These are phyloP conservation scores for Globisporangium nagaii DNA, from an alignment of 352 stramenopile genomes.

Conservation along the genomic window DNA sequence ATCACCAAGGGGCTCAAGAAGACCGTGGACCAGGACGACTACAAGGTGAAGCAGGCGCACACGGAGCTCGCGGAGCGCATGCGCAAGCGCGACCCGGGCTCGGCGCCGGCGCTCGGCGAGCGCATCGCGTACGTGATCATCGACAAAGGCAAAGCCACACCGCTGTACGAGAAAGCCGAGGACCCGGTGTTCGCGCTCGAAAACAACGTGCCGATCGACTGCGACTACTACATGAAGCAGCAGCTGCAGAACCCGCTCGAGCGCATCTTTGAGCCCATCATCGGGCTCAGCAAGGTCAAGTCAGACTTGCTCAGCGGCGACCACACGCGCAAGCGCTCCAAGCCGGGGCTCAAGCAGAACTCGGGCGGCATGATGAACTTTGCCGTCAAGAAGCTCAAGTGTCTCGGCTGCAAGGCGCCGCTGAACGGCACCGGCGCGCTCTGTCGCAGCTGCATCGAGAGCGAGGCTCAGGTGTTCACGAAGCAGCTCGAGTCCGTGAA, in stretches of 20 bases:
- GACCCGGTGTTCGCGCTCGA: conserved; percentile 99
- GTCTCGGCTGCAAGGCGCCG: conserved; percentile 95
- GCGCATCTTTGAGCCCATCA: conserved; percentile 98
- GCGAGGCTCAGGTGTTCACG: conserved; percentile 93
- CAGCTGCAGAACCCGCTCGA: conserved; percentile 97
- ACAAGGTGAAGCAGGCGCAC: conserved; percentile 99
- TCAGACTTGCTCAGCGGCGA: conserved; percentile 93
- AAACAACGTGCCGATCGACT: conserved; percentile 99
- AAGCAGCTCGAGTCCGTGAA: conserved; percentile 92
- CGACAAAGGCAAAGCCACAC: conserved; percentile 93
- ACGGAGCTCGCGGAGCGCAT: conserved; percentile 98
- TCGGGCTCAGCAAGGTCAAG: conserved; percentile 90
- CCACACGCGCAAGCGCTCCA: conserved; percentile 97
- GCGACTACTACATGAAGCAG: conserved; percentile 98
- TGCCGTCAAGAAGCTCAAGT: conserved; percentile 97
- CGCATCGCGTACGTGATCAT: conserved; percentile 99
- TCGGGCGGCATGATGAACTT: conserved; percentile 99
- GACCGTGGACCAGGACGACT: conserved; percentile 96
- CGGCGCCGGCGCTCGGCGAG: conserved; percentile 96
- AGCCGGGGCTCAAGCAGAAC: conserved; percentile 92
- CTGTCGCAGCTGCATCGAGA: conserved; percentile 92
- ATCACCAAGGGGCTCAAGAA: conserved; percentile 99
- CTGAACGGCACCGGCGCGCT: conserved; percentile 86
- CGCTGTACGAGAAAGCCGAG: conserved; percentile 97
- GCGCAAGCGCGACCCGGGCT: conserved; percentile 96